Evolutionary conservation across 2,329 filamentous ascomycete genomes (phyloP).

Genomic region (Cryphonectria radicalis): DNA sequence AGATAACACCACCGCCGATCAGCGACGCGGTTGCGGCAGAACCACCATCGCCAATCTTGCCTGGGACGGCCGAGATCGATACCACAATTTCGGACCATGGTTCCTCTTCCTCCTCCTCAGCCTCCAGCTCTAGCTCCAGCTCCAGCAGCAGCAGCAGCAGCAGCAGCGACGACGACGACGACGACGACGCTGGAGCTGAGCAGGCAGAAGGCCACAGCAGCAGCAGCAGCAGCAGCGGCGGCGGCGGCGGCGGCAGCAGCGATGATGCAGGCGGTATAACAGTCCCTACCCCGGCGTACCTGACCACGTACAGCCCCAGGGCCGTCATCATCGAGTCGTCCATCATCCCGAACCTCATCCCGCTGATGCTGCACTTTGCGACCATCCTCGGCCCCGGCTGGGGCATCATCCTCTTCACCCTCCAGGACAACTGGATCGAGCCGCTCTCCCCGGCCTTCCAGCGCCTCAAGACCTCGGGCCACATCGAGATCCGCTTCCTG

Average conservation of each 20-base stretch:
- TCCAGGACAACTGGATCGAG: constrained; percentile 33
- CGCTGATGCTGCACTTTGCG: constrained; percentile 36
- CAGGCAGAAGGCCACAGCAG: neutral
- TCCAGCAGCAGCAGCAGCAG: neutral
- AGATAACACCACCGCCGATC: neutral
- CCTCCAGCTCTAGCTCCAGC: neutral
- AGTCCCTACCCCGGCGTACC: neutral
- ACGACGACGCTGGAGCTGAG: neutral
- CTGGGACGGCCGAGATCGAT: neutral
- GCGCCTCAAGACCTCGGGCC: constrained; percentile 38
- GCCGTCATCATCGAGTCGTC: constrained; percentile 31
- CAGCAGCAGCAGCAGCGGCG: neutral
- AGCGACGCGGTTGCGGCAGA: neutral
- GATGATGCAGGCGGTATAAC: neutral
- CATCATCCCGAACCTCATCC: constrained; percentile 34
- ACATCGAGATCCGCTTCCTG: constrained; percentile 42
- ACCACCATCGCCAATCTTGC: neutral
- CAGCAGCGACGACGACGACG: neutral
- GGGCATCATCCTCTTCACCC: constrained; percentile 47
- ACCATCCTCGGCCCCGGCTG: constrained; percentile 43
- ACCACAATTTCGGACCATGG: neutral
- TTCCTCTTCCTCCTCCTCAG: neutral
- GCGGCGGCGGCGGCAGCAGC: neutral
- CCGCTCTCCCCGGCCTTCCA: constrained; percentile 39
- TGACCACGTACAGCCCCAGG: constrained; percentile 19